These are phyloP conservation scores for Diplodia corticola DNA, from an alignment of 2,329 filamentous ascomycete genomes.

Conservation along the genomic window DNA sequence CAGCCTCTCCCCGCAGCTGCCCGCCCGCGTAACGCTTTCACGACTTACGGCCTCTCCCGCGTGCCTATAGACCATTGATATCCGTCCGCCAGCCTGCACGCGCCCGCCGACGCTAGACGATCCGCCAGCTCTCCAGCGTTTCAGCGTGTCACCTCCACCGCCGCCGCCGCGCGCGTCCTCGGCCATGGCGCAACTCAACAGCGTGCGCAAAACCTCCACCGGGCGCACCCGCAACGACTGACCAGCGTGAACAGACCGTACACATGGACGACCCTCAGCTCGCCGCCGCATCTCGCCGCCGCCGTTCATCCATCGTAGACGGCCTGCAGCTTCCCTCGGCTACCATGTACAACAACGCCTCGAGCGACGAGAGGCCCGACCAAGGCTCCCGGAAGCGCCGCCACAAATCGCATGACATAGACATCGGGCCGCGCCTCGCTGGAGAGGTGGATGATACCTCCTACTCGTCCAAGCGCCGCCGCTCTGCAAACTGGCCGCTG, in stretches of 20 bases:
- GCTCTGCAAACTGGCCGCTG: conserved; percentile 26
- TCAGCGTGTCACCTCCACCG: background rate
- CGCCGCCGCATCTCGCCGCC: background rate
- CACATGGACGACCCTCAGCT: background rate
- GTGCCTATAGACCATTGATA: conserved; percentile 5
- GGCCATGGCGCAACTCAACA: conserved; percentile 14
- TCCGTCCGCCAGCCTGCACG: background rate
- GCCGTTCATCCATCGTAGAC: conserved; percentile 16
- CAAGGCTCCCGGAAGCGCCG: conserved; percentile 16
- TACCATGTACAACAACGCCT: conserved; percentile 7
- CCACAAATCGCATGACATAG: conserved; percentile 12
- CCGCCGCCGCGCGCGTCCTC: background rate
- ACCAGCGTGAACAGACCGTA: background rate
- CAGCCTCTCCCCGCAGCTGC: background rate
- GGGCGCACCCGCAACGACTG: background rate
- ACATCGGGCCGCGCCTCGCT: background rate
- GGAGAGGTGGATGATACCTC: conserved; percentile 12
- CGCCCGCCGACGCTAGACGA: background rate
- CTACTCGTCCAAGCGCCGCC: conserved; percentile 25
- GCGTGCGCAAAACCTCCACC: conserved; percentile 9
- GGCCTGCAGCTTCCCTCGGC: conserved; percentile 19
- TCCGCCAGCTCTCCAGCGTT: conserved; percentile 10
- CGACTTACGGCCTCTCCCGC: conserved; percentile 8
- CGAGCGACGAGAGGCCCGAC: background rate
- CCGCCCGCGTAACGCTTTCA: conserved; percentile 1